These are phyloP conservation scores for Monosporascus sp. DNA, from an alignment of 2,329 filamentous ascomycete species.

Conservation along the genomic window DNA sequence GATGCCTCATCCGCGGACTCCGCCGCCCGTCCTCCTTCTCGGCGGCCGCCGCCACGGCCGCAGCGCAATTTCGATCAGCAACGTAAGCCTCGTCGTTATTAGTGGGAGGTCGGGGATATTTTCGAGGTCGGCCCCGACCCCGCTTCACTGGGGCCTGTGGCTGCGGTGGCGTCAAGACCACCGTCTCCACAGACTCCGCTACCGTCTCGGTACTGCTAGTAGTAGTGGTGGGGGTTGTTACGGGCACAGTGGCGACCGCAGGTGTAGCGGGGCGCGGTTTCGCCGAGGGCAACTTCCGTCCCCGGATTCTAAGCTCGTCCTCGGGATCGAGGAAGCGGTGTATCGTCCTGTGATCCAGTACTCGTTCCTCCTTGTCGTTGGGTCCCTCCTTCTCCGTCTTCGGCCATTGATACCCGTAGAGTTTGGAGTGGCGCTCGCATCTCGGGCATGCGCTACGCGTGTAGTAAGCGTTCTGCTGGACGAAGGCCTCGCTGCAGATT, in stretches of 20 bases:
- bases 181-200: not conserved
- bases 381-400: slow-evolving; percentile 82
- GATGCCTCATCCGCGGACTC: slow-evolving; percentile 15
- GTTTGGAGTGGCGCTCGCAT: slow-evolving; percentile 90
- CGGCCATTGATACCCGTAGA: slow-evolving; percentile 94
- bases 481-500: slow-evolving; percentile 75
- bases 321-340: slow-evolving; percentile 75
- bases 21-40: slow-evolving; percentile 14
- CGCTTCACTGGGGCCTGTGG: slow-evolving; percentile 13
- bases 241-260: not conserved
- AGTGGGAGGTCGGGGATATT: slow-evolving; percentile 1
- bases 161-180: not conserved
- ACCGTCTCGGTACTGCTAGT: not conserved
- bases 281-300: slow-evolving; percentile 24
- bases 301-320: slow-evolving; percentile 56
- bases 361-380: slow-evolving; percentile 63
- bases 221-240: not conserved
- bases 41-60: not conserved
- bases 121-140: slow-evolving; percentile 19
- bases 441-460: slow-evolving; percentile 82
- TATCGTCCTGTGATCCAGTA: slow-evolving; percentile 81
- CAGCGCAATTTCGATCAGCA: not conserved
- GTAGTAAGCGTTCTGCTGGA: slow-evolving; percentile 83
- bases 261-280: not conserved
- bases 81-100: slow-evolving; percentile 1